A percentile compares a stretch with the other conserved stretches of the same genome.
These are phyloP conservation scores for Camellia oleifera DNA, from an alignment of 179 eudicot genomes.

Conservation along the genomic window DNA sequence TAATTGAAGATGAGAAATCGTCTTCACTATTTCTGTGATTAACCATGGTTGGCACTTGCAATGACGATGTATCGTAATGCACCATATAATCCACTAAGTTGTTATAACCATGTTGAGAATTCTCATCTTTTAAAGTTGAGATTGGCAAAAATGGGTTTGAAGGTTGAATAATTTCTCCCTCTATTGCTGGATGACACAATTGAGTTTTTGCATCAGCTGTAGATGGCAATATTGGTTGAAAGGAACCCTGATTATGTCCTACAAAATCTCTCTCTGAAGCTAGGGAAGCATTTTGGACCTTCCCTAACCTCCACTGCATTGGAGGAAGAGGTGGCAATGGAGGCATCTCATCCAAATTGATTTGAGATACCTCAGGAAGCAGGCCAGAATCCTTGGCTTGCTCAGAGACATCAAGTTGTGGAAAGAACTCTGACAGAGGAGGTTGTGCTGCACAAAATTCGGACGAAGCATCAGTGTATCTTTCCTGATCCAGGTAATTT, in stretches of 20 bases:
- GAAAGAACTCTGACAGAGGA: conserved; percentile 16
- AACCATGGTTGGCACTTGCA: conserved; percentile 21
- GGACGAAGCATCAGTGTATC: too few species aligned
- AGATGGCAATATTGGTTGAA: conserved; percentile 26
- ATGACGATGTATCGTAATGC: conserved; percentile 22
- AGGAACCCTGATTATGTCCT: conserved; percentile 19
- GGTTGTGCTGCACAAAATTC: too few species aligned
- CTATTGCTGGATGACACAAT: conserved; percentile 13
- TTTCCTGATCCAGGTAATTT: too few species aligned
- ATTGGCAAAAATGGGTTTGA: conserved; percentile 17
- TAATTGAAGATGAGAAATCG: conserved; percentile 12
- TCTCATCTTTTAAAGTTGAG: conserved; percentile 18
- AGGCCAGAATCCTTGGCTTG: conserved; percentile 27
- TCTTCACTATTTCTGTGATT: conserved; percentile 20
- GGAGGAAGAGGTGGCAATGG: conserved; percentile 99
- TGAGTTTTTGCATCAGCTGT: conserved; percentile 22
- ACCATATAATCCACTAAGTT: conserved; percentile 18
- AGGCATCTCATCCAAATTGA: conserved; percentile 57
- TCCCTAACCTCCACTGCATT: conserved; percentile 88
- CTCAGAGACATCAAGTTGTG: conserved; percentile 23
- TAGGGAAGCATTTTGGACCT: conserved; percentile 47
- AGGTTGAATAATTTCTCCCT: conserved; percentile 17
- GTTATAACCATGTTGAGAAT: conserved; percentile 17
- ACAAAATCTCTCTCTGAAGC: conserved; percentile 31
- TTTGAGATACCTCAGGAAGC: conserved; percentile 37